Percentiles rank a stretch among this genome's conserved stretches.
phyloP scores from a whole-genome alignment of 2,329 filamentous ascomycete species.

The Aspergillus jensenii region DNA sequence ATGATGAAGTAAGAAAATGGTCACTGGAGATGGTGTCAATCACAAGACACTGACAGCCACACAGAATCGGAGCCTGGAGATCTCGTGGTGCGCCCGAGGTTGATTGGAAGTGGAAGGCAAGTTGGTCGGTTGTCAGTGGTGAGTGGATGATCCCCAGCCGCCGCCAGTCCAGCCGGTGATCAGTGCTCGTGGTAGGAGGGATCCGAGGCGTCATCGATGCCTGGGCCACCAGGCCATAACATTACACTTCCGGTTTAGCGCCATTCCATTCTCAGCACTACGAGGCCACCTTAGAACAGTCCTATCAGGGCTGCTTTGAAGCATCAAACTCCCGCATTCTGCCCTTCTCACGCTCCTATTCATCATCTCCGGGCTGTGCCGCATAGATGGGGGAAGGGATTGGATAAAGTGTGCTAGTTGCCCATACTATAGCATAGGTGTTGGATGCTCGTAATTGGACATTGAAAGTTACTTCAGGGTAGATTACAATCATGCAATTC shows the following conservation, averaged over 20 bases:
- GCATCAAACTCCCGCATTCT: no score
- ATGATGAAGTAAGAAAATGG: conserved; percentile 12
- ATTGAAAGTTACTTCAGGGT: background rate
- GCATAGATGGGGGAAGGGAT: no score
- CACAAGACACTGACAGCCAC: conserved; percentile 11
- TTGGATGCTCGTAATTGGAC: no score
- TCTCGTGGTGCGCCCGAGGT: conserved; percentile 11
- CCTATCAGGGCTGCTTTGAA: no score
- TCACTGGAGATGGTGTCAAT: conserved; percentile 11
- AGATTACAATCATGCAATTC: conserved; percentile 17
- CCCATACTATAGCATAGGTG: no score
- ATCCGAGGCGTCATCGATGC: conserved; percentile 11
- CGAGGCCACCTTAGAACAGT: background rate
- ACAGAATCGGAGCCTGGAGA: background rate
- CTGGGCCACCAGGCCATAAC: conserved; percentile 16
- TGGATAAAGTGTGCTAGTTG: no score
- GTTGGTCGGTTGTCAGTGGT: conserved; percentile 11
- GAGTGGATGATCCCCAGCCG: conserved; percentile 7
- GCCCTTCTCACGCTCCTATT: no score
- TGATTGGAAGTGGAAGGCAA: conserved; percentile 6
- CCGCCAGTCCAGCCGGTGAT: background rate
- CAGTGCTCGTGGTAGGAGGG: background rate
- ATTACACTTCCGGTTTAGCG: background rate
- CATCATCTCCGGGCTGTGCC: no score
- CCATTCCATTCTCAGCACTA: no score